Percentiles rank a stretch among this genome's conserved stretches.
phyloP scores from a whole-genome alignment of 2,329 filamentous ascomycete species.

The Ustulina deusta region DNA sequence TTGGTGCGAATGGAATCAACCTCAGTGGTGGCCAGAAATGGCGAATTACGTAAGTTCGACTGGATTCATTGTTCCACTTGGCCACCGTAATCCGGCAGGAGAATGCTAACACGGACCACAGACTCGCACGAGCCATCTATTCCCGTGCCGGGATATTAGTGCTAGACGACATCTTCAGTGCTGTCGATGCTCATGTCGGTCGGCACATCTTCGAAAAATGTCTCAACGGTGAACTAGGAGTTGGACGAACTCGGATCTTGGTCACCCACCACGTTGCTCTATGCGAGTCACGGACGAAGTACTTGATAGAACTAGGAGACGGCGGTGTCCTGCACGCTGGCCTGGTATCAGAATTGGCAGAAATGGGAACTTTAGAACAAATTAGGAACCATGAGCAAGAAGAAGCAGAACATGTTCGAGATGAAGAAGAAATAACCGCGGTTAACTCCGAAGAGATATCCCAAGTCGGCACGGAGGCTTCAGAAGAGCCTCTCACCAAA shows the following conservation, averaged over 20 bases:
- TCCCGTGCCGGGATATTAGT: conserved; percentile 81
- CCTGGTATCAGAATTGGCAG: conserved; percentile 71
- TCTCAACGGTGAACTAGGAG: conserved; percentile 76
- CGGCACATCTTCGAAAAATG: conserved; percentile 83
- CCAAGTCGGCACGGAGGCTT: conserved; percentile 54
- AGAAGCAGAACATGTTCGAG: conserved; percentile 57
- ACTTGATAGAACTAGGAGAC: conserved; percentile 78
- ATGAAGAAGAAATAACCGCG: conserved; percentile 64
- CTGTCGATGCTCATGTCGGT: conserved; percentile 84
- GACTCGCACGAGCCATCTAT: conserved; percentile 81
- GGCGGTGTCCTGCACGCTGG: conserved; percentile 75
- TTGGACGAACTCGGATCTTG: conserved; percentile 78
- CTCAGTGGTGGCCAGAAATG: conserved; percentile 86
- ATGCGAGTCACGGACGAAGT: conserved; percentile 77
- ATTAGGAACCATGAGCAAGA: conserved; percentile 69
- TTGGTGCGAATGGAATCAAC: conserved; percentile 87
- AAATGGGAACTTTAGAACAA: conserved; percentile 66
- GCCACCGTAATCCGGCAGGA: neutral
- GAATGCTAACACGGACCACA: conserved; percentile 36
- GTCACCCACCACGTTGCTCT: conserved; percentile 85
- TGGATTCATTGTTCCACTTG: neutral
- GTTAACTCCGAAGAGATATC: conserved; percentile 67
- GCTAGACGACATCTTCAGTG: conserved; percentile 86
- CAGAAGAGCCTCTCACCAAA: conserved; percentile 61
- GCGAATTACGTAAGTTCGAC: conserved; percentile 69